These are phyloP conservation scores for Pyrrhoderma noxium DNA, from an alignment of 1,284 basidiomycete species.

Conservation along the genomic window DNA sequence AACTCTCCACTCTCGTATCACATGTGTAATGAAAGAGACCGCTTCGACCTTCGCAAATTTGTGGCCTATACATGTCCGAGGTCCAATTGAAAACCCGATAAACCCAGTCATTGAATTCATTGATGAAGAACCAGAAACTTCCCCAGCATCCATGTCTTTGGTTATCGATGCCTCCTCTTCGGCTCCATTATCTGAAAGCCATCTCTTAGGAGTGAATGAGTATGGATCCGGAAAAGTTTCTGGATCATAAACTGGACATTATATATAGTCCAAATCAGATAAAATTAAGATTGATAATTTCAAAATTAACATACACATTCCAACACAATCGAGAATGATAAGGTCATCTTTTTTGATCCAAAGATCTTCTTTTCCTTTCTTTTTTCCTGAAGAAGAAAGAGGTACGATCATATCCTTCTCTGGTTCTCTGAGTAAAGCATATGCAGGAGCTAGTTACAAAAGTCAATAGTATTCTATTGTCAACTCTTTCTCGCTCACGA, in stretches of 20 bases:
- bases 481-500: not conserved
- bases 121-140: conserved; percentile 4
- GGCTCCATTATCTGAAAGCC: not conserved
- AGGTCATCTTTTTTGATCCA: conserved; percentile 6
- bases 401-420: conserved; percentile 3
- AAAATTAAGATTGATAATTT: no score
- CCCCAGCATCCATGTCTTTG: not conserved
- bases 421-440: conserved; percentile 8
- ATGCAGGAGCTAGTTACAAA: conserved; percentile 9
- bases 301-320: conserved; percentile 7
- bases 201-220: conserved; percentile 19
- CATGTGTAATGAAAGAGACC: conserved; percentile 15
- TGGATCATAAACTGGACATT: conserved; percentile 18
- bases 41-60: conserved; percentile 20
- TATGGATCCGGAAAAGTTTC: conserved; percentile 20
- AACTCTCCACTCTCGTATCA: conserved; percentile 18
- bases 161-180: not conserved
- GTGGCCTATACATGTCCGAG: conserved; percentile 21
- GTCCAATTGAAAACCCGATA: conserved; percentile 20
- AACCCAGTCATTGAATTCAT: conserved; percentile 16
- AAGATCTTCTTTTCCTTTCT: not conserved
- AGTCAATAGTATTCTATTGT: not conserved
- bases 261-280: no score
- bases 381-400: conserved; percentile 3
- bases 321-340: conserved; percentile 6